phyloP scores from a whole-genome alignment of 73 alveolate species.

The Diophrys appendiculata region DNA sequence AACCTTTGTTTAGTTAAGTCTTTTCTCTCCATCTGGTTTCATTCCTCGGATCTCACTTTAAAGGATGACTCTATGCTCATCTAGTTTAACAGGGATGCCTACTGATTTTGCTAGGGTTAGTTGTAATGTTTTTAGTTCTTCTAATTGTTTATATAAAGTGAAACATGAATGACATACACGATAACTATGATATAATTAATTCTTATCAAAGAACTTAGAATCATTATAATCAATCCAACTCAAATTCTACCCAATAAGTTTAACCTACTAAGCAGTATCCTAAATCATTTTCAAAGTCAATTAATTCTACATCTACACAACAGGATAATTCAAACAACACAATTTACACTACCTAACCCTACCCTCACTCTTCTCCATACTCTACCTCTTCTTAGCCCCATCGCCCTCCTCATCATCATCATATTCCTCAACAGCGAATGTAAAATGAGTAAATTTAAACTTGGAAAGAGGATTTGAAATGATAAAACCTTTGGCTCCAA shows the following conservation, averaged over 20 bases:
- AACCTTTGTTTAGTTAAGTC: background rate
- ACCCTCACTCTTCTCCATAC: slow-evolving; percentile 46
- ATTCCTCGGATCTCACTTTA: background rate
- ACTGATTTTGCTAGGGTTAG: slow-evolving; percentile 18
- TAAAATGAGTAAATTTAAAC: background rate
- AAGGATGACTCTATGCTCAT: slow-evolving; percentile 5
- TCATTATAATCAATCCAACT: slow-evolving; percentile 33
- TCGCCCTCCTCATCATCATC: background rate
- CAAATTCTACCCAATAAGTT: slow-evolving; percentile 31
- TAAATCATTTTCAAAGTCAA: slow-evolving; percentile 69
- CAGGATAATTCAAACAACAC: slow-evolving; percentile 69
- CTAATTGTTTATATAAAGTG: slow-evolving; percentile 11
- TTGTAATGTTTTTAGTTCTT: slow-evolving; percentile 20
- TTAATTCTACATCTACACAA: slow-evolving; percentile 53
- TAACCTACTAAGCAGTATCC: slow-evolving; percentile 69
- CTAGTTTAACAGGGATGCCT: slow-evolving; percentile 29
- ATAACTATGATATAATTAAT: slow-evolving; percentile 17
- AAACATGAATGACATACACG: slow-evolving; percentile 40
- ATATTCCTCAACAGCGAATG: background rate
- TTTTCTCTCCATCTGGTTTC: background rate
- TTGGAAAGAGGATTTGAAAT: slow-evolving; percentile 6
- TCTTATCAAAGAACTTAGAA: slow-evolving; percentile 2
- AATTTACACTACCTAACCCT: slow-evolving; percentile 54
- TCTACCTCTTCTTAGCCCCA: background rate
- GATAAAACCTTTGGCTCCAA: slow-evolving; percentile 34